These are phyloP conservation scores for Terana coerulea DNA, from an alignment of 768 basidiomycete genomes.

Conservation along the genomic window DNA sequence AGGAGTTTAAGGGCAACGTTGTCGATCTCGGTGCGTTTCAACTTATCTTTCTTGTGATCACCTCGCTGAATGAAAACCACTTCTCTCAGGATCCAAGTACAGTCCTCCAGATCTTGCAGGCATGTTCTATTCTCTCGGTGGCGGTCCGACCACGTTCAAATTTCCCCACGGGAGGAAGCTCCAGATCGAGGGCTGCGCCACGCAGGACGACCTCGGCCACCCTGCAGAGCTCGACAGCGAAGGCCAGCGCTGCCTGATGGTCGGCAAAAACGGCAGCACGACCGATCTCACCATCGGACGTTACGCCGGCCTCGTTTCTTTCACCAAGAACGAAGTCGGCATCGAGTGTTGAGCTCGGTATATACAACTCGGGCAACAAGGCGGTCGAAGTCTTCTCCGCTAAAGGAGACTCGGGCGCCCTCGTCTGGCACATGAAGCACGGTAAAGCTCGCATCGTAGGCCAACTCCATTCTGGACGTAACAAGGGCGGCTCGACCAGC, in stretches of 20 bases:
- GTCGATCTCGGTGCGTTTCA: constrained; percentile 17
- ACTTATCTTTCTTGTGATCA: constrained; percentile 1
- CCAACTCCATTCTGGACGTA: constrained; percentile 23
- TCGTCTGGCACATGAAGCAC: constrained; percentile 25
- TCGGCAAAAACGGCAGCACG: constrained; percentile 28
- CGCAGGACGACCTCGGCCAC: no score
- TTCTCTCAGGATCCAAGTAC: constrained; percentile 27
- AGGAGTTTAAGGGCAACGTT: constrained; percentile 17
- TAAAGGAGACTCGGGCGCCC: constrained; percentile 36
- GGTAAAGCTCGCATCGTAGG: constrained; percentile 25
- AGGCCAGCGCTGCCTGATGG: constrained; percentile 27
- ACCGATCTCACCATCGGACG: constrained; percentile 36
- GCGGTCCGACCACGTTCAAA: constrained; percentile 18
- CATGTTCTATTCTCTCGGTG: constrained; percentile 24
- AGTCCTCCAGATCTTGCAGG: constrained; percentile 16
- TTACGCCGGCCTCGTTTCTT: constrained; percentile 31
- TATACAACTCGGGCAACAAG: constrained; percentile 29
- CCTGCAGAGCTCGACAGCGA: constrained; percentile 25
- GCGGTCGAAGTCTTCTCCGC: constrained; percentile 29
- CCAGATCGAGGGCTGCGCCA: constrained; percentile 22
- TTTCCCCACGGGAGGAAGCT: constrained; percentile 28
- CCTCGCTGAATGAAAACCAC: constrained; percentile 12
- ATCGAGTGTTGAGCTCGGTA: constrained; percentile 27
- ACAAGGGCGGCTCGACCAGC: constrained; percentile 20
- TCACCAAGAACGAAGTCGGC: constrained; percentile 19